These are phyloP conservation scores for Aspergillus affinis DNA, from an alignment of 495 filamentous ascomycete species.

Conservation along the genomic window DNA sequence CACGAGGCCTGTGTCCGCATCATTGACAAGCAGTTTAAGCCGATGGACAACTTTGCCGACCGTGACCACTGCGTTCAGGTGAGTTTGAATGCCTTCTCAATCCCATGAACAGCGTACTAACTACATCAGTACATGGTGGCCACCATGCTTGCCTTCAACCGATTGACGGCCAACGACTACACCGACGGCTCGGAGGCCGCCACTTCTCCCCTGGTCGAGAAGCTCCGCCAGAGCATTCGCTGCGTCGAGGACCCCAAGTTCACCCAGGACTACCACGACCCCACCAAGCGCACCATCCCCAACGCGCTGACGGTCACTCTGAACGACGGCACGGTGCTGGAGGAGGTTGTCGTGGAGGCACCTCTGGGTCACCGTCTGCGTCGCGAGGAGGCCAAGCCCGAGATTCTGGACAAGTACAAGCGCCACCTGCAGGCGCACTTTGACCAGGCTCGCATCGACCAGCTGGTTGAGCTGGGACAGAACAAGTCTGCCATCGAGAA, in stretches of 20 bases:
- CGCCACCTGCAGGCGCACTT: constrained; percentile 86
- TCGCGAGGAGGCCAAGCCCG: constrained; percentile 94
- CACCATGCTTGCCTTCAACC: constrained; percentile 91
- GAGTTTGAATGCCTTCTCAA: constrained; percentile 4
- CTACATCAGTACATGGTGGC: constrained; percentile 80
- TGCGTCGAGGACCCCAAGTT: constrained; percentile 96
- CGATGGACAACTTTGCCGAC: constrained; percentile 99
- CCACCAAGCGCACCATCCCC: constrained; percentile 87
- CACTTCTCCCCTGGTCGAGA: constrained; percentile 83
- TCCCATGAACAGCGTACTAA: neutral
- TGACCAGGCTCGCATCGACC: constrained; percentile 66
- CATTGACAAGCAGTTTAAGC: constrained; percentile 99
- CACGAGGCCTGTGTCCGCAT: constrained; percentile 98
- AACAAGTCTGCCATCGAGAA: constrained; percentile 71
- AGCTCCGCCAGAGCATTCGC: constrained; percentile 83
- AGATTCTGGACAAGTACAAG: constrained; percentile 93
- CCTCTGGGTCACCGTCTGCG: constrained; percentile 89
- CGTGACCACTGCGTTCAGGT: constrained; percentile 97
- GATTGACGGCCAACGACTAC: constrained; percentile 89
- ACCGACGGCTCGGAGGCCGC: constrained; percentile 88
- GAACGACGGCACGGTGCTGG: constrained; percentile 90
- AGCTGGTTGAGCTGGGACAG: constrained; percentile 74
- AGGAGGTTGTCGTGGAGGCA: constrained; percentile 92
- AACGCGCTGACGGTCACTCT: constrained; percentile 93
- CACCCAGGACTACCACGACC: constrained; percentile 92